Evolutionary conservation across 176 grass and related monocot genomes (phyloP).

Genomic region (barley (Hordeum vulgare)): DNA sequence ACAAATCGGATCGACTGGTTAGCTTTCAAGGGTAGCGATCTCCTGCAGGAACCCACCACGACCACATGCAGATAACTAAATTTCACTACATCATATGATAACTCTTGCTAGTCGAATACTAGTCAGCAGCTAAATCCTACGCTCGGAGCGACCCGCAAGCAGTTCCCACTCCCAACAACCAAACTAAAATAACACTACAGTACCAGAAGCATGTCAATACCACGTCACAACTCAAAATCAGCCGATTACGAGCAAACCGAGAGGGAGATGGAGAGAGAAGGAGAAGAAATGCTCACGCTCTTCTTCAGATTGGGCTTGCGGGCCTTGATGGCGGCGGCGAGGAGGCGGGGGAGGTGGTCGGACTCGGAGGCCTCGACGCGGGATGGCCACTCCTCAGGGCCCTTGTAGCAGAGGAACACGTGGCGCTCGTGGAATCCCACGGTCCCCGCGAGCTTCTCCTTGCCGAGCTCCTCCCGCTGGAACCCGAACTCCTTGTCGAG

Average conservation of each 20-base stretch:
- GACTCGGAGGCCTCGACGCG: constrained; percentile 72
- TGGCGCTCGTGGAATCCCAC: constrained; percentile 80
- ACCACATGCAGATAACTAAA: background rate
- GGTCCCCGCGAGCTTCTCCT: constrained; percentile 55
- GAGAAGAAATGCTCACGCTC: constrained; percentile 35
- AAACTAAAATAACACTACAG: background rate
- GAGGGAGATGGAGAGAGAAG: background rate
- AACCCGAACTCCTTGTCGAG: constrained; percentile 69
- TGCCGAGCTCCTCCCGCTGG: constrained; percentile 63
- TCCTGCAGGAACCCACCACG: background rate
- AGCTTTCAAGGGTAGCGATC: background rate
- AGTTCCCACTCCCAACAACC: background rate
- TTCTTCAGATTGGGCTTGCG: constrained; percentile 58
- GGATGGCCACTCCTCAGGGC: constrained; percentile 70
- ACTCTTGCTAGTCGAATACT: background rate
- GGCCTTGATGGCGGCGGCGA: constrained; percentile 59
- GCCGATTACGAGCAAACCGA: background rate
- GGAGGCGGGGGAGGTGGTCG: constrained; percentile 62
- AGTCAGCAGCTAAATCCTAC: background rate
- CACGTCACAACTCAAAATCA: background rate
- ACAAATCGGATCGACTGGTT: background rate
- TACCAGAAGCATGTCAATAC: background rate
- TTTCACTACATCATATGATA: background rate
- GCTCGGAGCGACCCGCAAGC: background rate
- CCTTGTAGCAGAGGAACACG: constrained; percentile 95